Base-by-base conservation (phyloP, 2,329 filamentous ascomycete genomes). In the Fulvia fulva region DNA sequence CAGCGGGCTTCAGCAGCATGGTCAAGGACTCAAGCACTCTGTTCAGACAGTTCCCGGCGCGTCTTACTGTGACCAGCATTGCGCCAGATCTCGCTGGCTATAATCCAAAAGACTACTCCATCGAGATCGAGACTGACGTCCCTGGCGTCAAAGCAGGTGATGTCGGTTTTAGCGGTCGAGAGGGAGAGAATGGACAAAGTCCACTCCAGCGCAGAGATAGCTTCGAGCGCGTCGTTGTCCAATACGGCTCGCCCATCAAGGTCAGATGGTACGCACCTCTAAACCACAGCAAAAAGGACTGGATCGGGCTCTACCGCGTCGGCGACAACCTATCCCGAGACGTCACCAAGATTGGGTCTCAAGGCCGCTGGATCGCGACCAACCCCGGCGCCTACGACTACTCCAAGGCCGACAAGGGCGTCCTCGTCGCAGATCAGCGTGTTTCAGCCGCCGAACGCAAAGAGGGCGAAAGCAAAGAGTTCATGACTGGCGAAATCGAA, bases 301-400 rank as follows among this genome's bases (percentile, higher is more conserved):
- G 94, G 94, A 87, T 99, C 54, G 93, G 93, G 3, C 81, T 99
- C 5, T 99, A 97, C 78, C 91, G 92, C 84, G 91, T 99, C 2
- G 91, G 91, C 2, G 93, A 97, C 75, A 99, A 97, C 70, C 84
- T 86, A 6, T 94, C 90, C 7, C 85, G 93, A 43, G 90, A 96
- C 41, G 79, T 87, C 14, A 96, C 94, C 1, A 87, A 90, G 53
- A 85, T 97, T 9, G 85, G 90, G 3, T 95, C 91, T 1, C 85
- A 93, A 56, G 92, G 93, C 37, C 86, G 94, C 57, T 99, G 94
- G 94, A 81, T 91, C 32, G 89, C 92, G 0, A 92, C 89, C 0
- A 90, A 87, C 60, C 80, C 83, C 3, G 88, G 88, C 21, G 81
- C 84, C 56, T 97, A 90, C 70, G 91, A 96, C 70, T 86, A 86